These are phyloP conservation scores for Populus hybrid DNA, from an alignment of 441 rosid genomes.

Conservation along the genomic window DNA sequence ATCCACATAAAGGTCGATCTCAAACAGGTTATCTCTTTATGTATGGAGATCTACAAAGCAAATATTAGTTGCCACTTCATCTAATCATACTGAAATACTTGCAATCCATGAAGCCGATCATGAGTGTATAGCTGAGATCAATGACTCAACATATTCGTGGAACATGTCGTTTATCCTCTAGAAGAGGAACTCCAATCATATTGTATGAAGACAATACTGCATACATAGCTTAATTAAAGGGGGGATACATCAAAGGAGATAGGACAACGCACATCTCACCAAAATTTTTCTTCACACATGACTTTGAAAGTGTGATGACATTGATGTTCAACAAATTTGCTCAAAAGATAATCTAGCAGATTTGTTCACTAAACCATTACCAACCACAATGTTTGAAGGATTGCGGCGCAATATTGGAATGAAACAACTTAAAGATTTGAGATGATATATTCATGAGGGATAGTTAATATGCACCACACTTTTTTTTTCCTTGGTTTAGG, in stretches of 20 bases:
- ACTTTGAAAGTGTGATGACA: too few relatives aligned
- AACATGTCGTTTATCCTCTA: background rate
- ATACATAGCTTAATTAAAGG: background rate
- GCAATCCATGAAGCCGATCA: background rate
- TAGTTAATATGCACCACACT: too few relatives aligned
- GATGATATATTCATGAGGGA: too few relatives aligned
- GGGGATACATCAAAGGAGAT: background rate
- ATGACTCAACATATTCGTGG: background rate
- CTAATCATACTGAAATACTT: constrained; percentile 3
- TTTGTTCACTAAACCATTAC: background rate
- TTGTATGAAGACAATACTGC: background rate
- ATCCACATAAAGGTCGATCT: too few relatives aligned
- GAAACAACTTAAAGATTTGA: too few relatives aligned
- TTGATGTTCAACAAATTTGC: too few relatives aligned
- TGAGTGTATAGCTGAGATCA: constrained; percentile 1
- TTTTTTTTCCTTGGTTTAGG: too few relatives aligned
- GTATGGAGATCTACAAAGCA: too few relatives aligned
- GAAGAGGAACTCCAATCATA: too few relatives aligned
- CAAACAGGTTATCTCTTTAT: too few relatives aligned
- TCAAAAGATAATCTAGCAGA: background rate
- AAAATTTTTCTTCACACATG: too few relatives aligned
- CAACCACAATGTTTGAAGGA: background rate
- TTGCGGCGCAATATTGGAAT: background rate
- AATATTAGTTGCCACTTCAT: background rate
- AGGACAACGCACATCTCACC: background rate